Evolutionary conservation across 345 rosid species (phyloP).

Genomic region (Geranium rotundifolium): DNA sequence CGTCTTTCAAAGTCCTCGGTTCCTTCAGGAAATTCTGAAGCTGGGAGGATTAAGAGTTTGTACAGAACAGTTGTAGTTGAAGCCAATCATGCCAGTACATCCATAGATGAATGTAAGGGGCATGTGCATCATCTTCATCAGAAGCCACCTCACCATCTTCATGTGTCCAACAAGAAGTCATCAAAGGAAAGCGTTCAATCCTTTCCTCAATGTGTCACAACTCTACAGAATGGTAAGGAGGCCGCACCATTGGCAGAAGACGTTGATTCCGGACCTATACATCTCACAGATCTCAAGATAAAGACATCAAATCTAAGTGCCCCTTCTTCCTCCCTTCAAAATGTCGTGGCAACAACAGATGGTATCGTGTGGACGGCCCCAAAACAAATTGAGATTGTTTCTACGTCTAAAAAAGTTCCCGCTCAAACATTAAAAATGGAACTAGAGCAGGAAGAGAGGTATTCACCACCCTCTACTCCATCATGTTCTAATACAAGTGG

Average conservation of each 20-base stretch:
- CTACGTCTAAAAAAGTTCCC: slow-evolving; percentile 20
- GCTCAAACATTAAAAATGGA: slow-evolving; percentile 24
- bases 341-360: slow-evolving; percentile 13
- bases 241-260: too few relatives aligned
- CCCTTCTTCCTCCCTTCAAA: slow-evolving; percentile 14
- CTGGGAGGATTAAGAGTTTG: slow-evolving; percentile 68
- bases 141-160: slow-evolving; percentile 28
- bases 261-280: neutral
- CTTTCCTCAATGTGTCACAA: slow-evolving; percentile 14
- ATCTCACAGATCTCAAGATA: slow-evolving; percentile 6
- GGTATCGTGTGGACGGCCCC: slow-evolving; percentile 10
- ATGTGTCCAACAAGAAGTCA: slow-evolving; percentile 27
- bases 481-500: slow-evolving; percentile 21
- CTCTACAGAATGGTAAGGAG: too few relatives aligned
- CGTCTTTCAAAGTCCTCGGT: slow-evolving; percentile 41
- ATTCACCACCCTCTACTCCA: slow-evolving; percentile 16
- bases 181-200: slow-evolving; percentile 23
- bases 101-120: slow-evolving; percentile 33
- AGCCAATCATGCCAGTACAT: slow-evolving; percentile 32
- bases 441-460: slow-evolving; percentile 17
- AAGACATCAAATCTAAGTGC: slow-evolving; percentile 16
- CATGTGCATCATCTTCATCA: slow-evolving; percentile 34
- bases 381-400: slow-evolving; percentile 16
- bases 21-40: slow-evolving; percentile 61
- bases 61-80: slow-evolving; percentile 59